These are phyloP conservation scores for Phaeodactylum tricornutum DNA, from an alignment of 108 stramenopile genomes.

Conservation along the genomic window DNA sequence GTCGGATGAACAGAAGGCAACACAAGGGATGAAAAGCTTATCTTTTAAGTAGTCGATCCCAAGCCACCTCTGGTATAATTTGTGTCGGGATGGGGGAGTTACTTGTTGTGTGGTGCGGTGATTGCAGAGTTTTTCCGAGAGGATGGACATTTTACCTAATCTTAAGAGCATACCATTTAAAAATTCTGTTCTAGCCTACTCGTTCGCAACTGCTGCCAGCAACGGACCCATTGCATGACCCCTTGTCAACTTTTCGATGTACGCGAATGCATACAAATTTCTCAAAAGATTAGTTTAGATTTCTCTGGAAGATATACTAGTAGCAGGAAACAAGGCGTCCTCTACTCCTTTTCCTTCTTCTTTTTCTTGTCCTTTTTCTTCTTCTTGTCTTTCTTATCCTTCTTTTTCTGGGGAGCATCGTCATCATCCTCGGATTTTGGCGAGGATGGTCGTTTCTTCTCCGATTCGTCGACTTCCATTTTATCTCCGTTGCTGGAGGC, in stretches of 20 bases:
- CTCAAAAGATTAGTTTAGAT: neutral
- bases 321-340: neutral
- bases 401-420: slow-evolving; percentile 15
- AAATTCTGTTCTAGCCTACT: no score
- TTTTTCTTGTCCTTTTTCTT: slow-evolving; percentile 54
- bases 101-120: neutral
- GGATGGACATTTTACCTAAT: no score
- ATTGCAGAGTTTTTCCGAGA: neutral
- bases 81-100: no score
- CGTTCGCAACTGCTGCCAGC: no score
- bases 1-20: no score
- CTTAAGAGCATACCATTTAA: no score
- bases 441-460: neutral
- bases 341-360: slow-evolving; percentile 10
- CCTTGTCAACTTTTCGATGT: no score
- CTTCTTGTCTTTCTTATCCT: slow-evolving; percentile 62
- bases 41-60: no score
- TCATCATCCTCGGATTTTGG: slow-evolving; percentile 11
- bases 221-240: no score
- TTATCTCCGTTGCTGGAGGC: neutral
- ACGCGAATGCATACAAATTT: neutral
- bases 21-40: no score
- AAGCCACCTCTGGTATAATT: no score
- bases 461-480: neutral
- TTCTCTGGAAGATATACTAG: neutral